These are phyloP conservation scores for Akanthomyces lecanii DNA, from an alignment of 2,329 filamentous ascomycete species.

Conservation along the genomic window DNA sequence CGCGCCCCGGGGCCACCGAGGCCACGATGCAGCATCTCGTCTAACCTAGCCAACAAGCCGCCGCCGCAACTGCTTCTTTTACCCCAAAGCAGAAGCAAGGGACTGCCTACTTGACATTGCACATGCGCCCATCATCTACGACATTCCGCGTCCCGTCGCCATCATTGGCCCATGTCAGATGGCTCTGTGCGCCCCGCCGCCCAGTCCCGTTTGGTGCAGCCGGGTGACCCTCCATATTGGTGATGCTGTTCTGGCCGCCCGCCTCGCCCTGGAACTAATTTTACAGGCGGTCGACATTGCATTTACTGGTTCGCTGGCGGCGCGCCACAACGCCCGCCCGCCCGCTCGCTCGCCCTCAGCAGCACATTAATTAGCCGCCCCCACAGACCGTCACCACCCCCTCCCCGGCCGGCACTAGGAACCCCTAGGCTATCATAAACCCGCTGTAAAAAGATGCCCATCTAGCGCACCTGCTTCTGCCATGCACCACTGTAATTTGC, in stretches of 20 bases:
- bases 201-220: slow-evolving; percentile 3
- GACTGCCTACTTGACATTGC: not conserved
- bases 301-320: not conserved
- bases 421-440: not conserved
- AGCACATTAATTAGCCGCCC: not conserved
- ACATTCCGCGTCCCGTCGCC: slow-evolving; percentile 11
- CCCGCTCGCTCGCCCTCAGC: not conserved
- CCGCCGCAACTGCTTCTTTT: not conserved
- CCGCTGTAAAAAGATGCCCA: slow-evolving; percentile 6
- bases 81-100: not conserved
- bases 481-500: slow-evolving; percentile 16
- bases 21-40: no score
- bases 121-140: slow-evolving; percentile 15
- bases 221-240: not conserved
- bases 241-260: no score
- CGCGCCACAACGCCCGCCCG: not conserved
- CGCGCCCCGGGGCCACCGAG: no score
- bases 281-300: not conserved
- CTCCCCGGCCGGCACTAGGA: not conserved
- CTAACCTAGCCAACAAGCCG: not conserved
- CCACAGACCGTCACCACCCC: not conserved
- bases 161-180: slow-evolving; percentile 17
- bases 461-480: not conserved
- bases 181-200: slow-evolving; percentile 7
- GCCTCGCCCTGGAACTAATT: not conserved